phyloP scores from a whole-genome alignment of 1,284 basidiomycete genomes.

The Acaromyces ingoldii region DNA sequence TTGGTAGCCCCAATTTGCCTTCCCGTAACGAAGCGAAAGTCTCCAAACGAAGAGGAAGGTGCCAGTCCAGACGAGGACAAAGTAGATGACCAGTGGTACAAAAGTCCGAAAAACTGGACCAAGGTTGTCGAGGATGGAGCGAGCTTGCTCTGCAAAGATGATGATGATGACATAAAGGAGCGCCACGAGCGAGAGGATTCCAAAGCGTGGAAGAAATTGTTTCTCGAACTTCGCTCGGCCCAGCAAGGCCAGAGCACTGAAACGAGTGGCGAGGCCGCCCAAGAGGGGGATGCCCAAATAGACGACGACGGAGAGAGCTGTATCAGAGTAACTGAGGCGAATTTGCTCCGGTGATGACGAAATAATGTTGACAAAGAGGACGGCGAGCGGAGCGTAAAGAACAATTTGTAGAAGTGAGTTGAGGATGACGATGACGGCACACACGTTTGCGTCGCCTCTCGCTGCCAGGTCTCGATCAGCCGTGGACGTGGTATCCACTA shows the following conservation, averaged over 20 bases:
- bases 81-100: slow-evolving; percentile 70
- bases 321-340: slow-evolving; percentile 62
- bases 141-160: slow-evolving; percentile 66
- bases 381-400: slow-evolving; percentile 69
- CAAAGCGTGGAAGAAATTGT: slow-evolving; percentile 66
- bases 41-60: slow-evolving; percentile 60
- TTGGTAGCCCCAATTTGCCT: slow-evolving; percentile 46
- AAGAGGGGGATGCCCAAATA: slow-evolving; percentile 62
- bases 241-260: slow-evolving; percentile 56
- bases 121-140: slow-evolving; percentile 37
- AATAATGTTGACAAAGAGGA: slow-evolving; percentile 73
- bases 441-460: slow-evolving; percentile 69
- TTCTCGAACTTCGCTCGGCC: slow-evolving; percentile 58
- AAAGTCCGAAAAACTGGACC: slow-evolving; percentile 53
- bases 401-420: slow-evolving; percentile 66
- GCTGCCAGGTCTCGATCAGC: no score
- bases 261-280: slow-evolving; percentile 67
- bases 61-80: slow-evolving; percentile 68
- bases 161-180: slow-evolving; percentile 64
- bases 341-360: slow-evolving; percentile 46
- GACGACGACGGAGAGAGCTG: slow-evolving; percentile 64
- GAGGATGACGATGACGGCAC: slow-evolving; percentile 63
- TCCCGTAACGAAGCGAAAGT: slow-evolving; percentile 31
- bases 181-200: slow-evolving; percentile 63
- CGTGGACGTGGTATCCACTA: no score